Evolutionary conservation across 176 grass and related monocot genomes (phyloP), one percentile per base, ranked within the genome.

Genomic region (Oryza brachyantha): DNA sequence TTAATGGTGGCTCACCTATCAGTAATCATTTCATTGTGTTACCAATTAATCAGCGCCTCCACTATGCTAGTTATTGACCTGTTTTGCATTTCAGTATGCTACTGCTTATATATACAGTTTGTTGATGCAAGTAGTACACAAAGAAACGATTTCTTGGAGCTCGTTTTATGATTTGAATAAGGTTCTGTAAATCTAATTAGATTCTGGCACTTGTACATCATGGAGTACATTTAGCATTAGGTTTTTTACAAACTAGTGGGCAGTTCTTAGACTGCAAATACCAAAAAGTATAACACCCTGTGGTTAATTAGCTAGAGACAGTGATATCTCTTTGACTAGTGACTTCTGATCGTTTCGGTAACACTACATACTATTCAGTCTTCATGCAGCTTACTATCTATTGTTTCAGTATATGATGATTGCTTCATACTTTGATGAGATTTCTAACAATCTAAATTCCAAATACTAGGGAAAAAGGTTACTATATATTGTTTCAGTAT

Each of bases 331-430:
- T 73, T 83, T 63, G 73, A 32, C 27, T 66, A 66, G 1, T 7
- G 29, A 64, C 42, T 32, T 69, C 38, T 73, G 38, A 73, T 79
- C 13, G 41, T 67, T 73, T 72, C n/a, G 45, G 43, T 58, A 84
- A 59, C 48, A 21, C 29, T 14, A 41, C 52, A 13, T 40, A 26
- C 34, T 80, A 48, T 41, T 14, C 58, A 66, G 25, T 59, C 79
- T 72, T 73, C 16, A 66, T 66, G 43, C 59, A 78, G 10, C 7
- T 61, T 71, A 58, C 22, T 66, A 24, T 45, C 14, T 26, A 73
- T 66, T 38, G 34, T 31, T 78, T 58, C 8, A 26, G 42, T 65
- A 29, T 76, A 17, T 63, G 59, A 66, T n/a, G n/a, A n/a, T n/a
- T n/a, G n/a, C n/a, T n/a, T n/a, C n/a, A n/a, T n/a, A n/a, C n/a